phyloP scores from a whole-genome alignment of 306 rosid genomes.

The Astragalus glycyphyllos region DNA sequence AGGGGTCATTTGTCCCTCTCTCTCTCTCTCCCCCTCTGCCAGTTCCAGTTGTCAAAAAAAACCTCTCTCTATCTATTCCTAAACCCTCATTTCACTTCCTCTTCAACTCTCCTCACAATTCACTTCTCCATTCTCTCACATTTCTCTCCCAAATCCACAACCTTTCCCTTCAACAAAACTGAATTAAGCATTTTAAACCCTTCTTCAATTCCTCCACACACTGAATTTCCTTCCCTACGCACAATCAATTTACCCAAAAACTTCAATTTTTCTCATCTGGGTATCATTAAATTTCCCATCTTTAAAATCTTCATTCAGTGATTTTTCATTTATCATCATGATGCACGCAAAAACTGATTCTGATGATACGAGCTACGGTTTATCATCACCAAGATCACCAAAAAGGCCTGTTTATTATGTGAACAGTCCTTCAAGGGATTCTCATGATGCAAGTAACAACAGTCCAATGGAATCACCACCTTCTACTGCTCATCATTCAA shows the following conservation, averaged over 20 bases:
- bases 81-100: not conserved
- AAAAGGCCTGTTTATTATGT: conserved; percentile 71
- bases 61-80: too few relatives aligned
- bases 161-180: too few relatives aligned
- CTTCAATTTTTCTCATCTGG: conserved; percentile 23
- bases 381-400: conserved; percentile 72
- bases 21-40: too few relatives aligned
- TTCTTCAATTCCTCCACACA: not conserved
- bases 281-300: conserved; percentile 33
- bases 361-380: conserved; percentile 68
- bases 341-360: conserved; percentile 82
- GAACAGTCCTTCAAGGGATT: conserved; percentile 80
- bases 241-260: conserved; percentile 17
- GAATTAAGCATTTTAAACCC: not conserved
- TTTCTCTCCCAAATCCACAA: too few relatives aligned
- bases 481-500: conserved; percentile 70
- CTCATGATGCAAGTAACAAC: conserved; percentile 75
- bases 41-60: too few relatives aligned
- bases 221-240: not conserved
- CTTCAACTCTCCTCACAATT: too few relatives aligned
- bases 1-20: too few relatives aligned
- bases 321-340: conserved; percentile 20
- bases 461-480: conserved; percentile 77
- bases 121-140: too few relatives aligned
- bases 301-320: not conserved